Evolutionary conservation across 2,329 filamentous ascomycete genomes (phyloP), one percentile per base, ranked within the genome.

Genomic region (Plenodomus tracheiphilus): DNA sequence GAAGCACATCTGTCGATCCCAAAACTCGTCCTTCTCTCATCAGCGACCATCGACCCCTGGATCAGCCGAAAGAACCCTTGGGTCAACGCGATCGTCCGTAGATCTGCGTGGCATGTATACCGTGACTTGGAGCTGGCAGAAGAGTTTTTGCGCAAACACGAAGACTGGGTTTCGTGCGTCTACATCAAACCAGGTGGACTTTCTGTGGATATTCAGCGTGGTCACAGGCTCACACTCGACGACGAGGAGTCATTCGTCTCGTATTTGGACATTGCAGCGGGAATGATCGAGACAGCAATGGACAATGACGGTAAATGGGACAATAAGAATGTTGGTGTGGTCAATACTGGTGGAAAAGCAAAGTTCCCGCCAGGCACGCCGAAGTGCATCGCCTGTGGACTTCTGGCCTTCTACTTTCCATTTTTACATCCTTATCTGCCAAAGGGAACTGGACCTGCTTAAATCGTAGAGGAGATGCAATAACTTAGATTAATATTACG

Each of bases 211-310:
- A 40, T 63, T 2, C 61, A 66, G 51, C 61, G 70, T 0, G 78
- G 78, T 2, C 75, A 81, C 54, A 48, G 43, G 38, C 55, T 81
- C 15, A 76, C 58, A 18, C 45, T 75, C 1, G 61, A 67, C 39
- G 60, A 72, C 8, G 61, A 76, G 41, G 65, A 75, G 42, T 71
- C 63, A 4, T 71, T 71, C 21, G 22, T 81, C 2, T 69, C 63
- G 1, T 81, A 76, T 41, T 34, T 75, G 4, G 78, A 80, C 54
- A 55, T 80, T 15, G 70, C 76, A 1, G 77, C 74, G 1, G 77
- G 59, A 1, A 81, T 81, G 79, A 66, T 80, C 16, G 77, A 81
- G 58, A 30, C 45, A 13, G 39, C 32, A 2, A 28, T 37, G 10
- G 73, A 72, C 4, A 76, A 72, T 0, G 67, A 76, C 28, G 54